A percentile compares a stretch with the other conserved stretches of the same genome.
These are phyloP conservation scores for Coix lacrymajobi DNA, from an alignment of 176 grass and related monocot species.

Conservation along the genomic window DNA sequence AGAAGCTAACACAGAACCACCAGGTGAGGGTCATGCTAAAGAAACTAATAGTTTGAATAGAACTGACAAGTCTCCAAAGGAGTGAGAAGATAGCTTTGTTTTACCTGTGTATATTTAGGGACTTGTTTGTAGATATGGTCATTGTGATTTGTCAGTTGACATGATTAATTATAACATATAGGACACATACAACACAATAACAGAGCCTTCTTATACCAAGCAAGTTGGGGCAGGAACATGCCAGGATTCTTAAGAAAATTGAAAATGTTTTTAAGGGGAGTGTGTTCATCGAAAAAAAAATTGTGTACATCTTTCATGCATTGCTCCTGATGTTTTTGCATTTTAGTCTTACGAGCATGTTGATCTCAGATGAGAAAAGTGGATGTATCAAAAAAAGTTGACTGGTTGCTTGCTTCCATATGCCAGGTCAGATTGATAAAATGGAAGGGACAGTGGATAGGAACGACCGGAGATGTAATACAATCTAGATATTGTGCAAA, in stretches of 20 bases:
- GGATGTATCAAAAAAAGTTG: not conserved
- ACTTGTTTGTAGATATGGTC: not conserved
- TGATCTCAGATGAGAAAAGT: not conserved
- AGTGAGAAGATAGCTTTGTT: slow-evolving; percentile 5
- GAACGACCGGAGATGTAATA: not conserved
- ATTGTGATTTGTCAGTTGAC: slow-evolving; percentile 11
- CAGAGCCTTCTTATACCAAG: not conserved
- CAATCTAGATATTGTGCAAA: not conserved
- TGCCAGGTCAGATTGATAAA: not conserved
- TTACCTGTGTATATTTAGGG: not conserved
- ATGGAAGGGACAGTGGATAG: not conserved
- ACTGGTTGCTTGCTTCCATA: not conserved
- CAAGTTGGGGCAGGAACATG: not conserved
- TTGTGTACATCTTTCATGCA: not conserved
- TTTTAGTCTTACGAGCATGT: not conserved
- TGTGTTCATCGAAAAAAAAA: not conserved
- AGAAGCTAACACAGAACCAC: slow-evolving; percentile 13
- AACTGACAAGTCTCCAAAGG: not conserved
- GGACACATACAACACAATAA: not conserved
- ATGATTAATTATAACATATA: slow-evolving; percentile 12
- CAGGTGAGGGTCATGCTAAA: not conserved
- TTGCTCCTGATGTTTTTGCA: not conserved
- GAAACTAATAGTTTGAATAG: slow-evolving; percentile 1
- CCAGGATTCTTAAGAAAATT: not conserved
- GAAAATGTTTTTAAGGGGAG: not conserved